A percentile compares a stretch with the other conserved stretches of the same genome.
These are phyloP conservation scores for Pisolithus sp. DNA, from an alignment of 768 basidiomycete genomes.

Conservation along the genomic window DNA sequence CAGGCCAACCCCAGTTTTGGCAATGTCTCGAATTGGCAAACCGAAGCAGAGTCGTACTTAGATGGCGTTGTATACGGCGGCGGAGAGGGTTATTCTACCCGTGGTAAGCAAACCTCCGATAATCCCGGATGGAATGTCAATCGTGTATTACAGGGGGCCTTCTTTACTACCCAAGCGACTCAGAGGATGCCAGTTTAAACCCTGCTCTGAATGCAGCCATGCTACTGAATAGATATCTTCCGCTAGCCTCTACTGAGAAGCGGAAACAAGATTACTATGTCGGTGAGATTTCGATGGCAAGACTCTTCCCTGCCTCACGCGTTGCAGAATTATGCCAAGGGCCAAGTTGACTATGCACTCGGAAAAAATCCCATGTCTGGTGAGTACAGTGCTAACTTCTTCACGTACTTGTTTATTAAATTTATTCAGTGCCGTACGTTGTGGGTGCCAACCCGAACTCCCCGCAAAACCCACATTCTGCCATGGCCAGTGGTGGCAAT, in stretches of 20 bases:
- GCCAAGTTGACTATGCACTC: constrained; percentile 74
- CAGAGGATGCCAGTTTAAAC: constrained; percentile 72
- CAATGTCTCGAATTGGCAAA: constrained; percentile 62
- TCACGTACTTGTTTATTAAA: neutral
- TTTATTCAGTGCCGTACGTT: constrained; percentile 43
- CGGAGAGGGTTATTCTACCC: constrained; percentile 51
- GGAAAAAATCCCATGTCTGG: constrained; percentile 89
- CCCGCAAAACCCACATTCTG: constrained; percentile 85
- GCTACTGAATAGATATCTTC: constrained; percentile 72
- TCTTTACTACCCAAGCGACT: constrained; percentile 78
- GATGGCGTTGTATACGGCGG: constrained; percentile 60
- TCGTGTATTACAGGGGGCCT: constrained; percentile 54
- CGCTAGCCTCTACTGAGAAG: constrained; percentile 54
- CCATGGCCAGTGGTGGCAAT: constrained; percentile 78
- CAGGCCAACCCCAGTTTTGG: constrained; percentile 48
- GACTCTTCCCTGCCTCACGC: constrained; percentile 4
- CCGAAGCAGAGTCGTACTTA: constrained; percentile 67
- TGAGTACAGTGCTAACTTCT: constrained; percentile 25
- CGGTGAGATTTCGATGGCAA: constrained; percentile 9
- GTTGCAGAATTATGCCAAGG: constrained; percentile 60
- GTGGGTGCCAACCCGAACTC: constrained; percentile 90
- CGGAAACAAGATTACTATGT: constrained; percentile 61
- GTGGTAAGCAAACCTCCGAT: constrained; percentile 37
- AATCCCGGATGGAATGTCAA: neutral
- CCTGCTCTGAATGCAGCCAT: constrained; percentile 85